These are phyloP conservation scores for Vigna hirtella DNA, from an alignment of 306 rosid genomes.

Conservation along the genomic window DNA sequence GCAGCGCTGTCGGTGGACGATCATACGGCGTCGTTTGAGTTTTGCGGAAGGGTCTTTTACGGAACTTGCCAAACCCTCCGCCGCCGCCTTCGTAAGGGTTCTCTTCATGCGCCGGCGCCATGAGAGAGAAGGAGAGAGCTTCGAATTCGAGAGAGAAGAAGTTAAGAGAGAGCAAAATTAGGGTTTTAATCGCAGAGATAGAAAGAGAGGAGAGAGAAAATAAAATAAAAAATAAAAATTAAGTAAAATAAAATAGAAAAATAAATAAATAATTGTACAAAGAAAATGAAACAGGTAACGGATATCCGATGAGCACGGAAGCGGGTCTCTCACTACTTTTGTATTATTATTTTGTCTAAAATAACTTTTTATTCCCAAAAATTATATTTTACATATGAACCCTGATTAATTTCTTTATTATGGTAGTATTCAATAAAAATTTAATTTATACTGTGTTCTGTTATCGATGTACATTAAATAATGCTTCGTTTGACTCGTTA, in stretches of 20 bases:
- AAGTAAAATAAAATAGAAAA: background rate
- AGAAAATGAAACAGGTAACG: background rate
- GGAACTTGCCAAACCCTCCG: slow-evolving; percentile 73
- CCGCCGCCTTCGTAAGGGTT: slow-evolving; percentile 61
- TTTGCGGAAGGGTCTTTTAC: slow-evolving; percentile 65
- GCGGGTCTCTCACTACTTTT: background rate
- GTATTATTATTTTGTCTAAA: background rate
- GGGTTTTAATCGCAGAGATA: slow-evolving; percentile 58
- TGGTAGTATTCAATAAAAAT: no score
- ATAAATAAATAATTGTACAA: background rate
- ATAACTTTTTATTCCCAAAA: background rate
- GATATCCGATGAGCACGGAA: background rate
- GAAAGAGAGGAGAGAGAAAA: background rate
- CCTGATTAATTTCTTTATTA: no score
- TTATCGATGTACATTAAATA: no score
- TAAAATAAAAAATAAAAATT: background rate
- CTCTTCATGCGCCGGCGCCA: slow-evolving; percentile 81
- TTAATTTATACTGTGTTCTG: no score
- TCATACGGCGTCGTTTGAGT: slow-evolving; percentile 80
- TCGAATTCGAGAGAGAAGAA: slow-evolving; percentile 26
- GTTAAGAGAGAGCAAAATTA: slow-evolving; percentile 43
- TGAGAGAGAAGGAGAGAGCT: slow-evolving; percentile 51
- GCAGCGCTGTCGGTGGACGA: slow-evolving; percentile 68
- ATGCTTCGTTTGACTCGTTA: no score
- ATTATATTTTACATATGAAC: no score